phyloP scores from a whole-genome alignment of 768 basidiomycete species.

The Mycena epipterygia region DNA sequence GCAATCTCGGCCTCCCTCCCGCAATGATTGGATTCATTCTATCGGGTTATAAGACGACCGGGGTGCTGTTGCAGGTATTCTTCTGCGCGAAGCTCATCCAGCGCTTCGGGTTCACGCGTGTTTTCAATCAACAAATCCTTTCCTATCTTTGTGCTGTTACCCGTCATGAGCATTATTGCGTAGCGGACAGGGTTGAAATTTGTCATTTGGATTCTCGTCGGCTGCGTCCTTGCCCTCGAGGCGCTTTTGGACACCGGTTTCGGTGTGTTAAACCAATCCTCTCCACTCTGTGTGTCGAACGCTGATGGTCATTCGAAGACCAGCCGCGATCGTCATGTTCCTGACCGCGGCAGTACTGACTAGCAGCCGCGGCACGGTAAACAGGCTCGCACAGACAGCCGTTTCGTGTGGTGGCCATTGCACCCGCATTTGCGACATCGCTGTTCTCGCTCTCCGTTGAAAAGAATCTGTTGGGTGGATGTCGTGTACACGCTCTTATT shows the following conservation, averaged over 20 bases:
- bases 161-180: conserved; percentile 70
- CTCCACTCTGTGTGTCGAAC: too few relatives aligned
- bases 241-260: conserved; percentile 67
- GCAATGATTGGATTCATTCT: conserved; percentile 75
- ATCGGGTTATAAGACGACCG: conserved; percentile 71
- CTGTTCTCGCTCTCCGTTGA: neutral
- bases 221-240: conserved; percentile 59
- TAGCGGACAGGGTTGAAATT: conserved; percentile 59
- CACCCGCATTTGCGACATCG: neutral
- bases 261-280: too few relatives aligned
- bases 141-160: conserved; percentile 69
- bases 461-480: neutral
- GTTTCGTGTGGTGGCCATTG: conserved; percentile 61
- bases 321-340: conserved; percentile 60
- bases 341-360: conserved; percentile 64
- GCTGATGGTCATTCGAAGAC: neutral
- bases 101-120: conserved; percentile 72
- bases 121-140: conserved; percentile 67
- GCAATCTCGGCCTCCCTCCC: conserved; percentile 80
- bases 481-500: too few relatives aligned
- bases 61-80: conserved; percentile 72
- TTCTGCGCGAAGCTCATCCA: conserved; percentile 75
- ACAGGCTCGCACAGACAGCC: conserved; percentile 63
- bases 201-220: conserved; percentile 64
- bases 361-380: conserved; percentile 63